Evolutionary conservation across 345 rosid genomes (phyloP), one percentile per base, ranked within the genome.

Genomic region (Heritiera fomes): DNA sequence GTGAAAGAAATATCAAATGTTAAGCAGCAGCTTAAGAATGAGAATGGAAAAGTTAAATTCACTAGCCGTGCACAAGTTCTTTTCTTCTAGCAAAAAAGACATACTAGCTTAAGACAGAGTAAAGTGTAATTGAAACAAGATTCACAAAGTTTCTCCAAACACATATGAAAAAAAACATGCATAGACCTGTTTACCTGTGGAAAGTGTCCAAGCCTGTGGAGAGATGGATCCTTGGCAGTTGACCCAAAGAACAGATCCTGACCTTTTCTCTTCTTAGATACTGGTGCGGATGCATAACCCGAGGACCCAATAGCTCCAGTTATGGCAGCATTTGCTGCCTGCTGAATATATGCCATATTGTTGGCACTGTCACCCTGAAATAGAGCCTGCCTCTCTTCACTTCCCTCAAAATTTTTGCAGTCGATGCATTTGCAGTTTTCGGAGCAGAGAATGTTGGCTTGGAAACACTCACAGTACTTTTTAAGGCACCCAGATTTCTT

Each of bases 401-500:
- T 97, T 80, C 98, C 99, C 84, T 94, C 98, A 79, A 90, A 94
- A 84, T 94, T 96, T 83, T 94, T 96, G 89, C 99, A 96, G 86
- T 92, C 99, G 86, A 92, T 87, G 83, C 99, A 96, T 87, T 89
- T 90, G 83, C 98, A 96, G 84, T 94, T 96, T 80, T 96, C 99
- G 5, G 98, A 96, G 81, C 99, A 96, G 9, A 96, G 93, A 84
- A 96, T 92, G 84, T 94, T 92, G 58, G 99, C 99, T 60, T 96
- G 99, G 87, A 94, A 96, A 79, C 98, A 96, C 80, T 96, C 99
- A 71, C 99, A 96, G 83, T 96, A 96, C 92, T 96, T 96, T 80
- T 94, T 96, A 62, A 96, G 98, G 84, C 99, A 96, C 30, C 98
- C 97, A 0, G 99, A 96, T 85, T 94, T 96, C 89, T 96, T 96